Evolutionary conservation across 2,329 filamentous ascomycete genomes (phyloP), one percentile per base, ranked within the genome.

Genomic region (Phoma herbarum): DNA sequence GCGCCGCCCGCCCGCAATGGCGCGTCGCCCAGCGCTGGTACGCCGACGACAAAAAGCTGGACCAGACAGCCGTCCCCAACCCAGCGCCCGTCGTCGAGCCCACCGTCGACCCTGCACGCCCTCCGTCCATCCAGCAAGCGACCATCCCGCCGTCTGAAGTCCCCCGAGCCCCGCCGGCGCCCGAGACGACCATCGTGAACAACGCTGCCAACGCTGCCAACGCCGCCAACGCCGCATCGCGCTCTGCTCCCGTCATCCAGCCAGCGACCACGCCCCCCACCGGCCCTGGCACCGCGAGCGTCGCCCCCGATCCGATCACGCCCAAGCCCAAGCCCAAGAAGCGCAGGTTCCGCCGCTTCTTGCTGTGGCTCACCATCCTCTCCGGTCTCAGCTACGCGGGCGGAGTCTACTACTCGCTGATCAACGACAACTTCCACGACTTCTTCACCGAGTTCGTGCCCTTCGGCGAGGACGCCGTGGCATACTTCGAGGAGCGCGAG

Each of bases 401-500:
- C 65, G 93, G 94, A 67, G 89, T 97, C 54, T 97, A 91, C 84
- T 95, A 96, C 79, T 94, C 95, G 54, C 88, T 96, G 65, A 85
- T 95, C 78, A 96, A 90, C 74, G 95, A 99, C 83, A 97, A 92
- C 80, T 99, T 98, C 85, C 94, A 99, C 80, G 95, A 99, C 79
- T 95, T 97, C 83, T 99, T 99, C 81, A 98, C 93, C 71, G 93
- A 97, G 80, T 99, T 94, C 78, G 81, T 99, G 18, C 95, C 95
- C 22, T 97, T 91, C 68, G 95, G 93, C 71, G 95, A 99, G 80
- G 92, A 97, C 75, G 90, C 90, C 18, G 94, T 99, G 44, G 87
- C 96, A 25, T 98, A 96, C 81, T 89, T 99, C 51, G 95, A 99
- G 80, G 95, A 99, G 81, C 87, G 90, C 67, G 93, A 97, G 73